phyloP scores from a whole-genome alignment of 805 yeast species.

The Suhomyces prunicola region DNA sequence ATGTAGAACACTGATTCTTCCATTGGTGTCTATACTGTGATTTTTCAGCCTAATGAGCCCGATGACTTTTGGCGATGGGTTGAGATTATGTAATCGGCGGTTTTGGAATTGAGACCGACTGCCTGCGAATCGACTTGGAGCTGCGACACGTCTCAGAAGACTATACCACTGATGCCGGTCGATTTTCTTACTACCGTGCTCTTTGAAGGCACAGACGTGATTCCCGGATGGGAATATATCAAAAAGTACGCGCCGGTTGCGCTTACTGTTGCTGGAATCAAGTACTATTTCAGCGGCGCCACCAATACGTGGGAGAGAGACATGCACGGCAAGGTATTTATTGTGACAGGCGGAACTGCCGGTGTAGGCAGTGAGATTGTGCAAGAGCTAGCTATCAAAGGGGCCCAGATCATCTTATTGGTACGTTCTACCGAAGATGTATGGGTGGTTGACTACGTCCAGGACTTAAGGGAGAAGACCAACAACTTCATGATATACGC shows the following conservation, averaged over 20 bases:
- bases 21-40: slow-evolving; percentile 25
- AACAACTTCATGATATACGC: slow-evolving; percentile 77
- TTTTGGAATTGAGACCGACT: too few species aligned
- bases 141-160: not conserved
- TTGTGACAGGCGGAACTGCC: slow-evolving; percentile 90
- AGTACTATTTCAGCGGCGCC: slow-evolving; percentile 76
- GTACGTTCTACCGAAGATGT: slow-evolving; percentile 59
- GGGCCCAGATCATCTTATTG: slow-evolving; percentile 82
- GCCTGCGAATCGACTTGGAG: not conserved
- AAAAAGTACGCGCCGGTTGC: slow-evolving; percentile 53
- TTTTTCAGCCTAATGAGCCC: not conserved
- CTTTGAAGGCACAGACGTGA: slow-evolving; percentile 65
- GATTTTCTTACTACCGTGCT: slow-evolving; percentile 70
- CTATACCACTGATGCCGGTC: slow-evolving; percentile 62
- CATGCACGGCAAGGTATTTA: slow-evolving; percentile 81
- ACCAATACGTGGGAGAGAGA: slow-evolving; percentile 90
- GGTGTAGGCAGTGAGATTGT: slow-evolving; percentile 83
- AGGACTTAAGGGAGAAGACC: slow-evolving; percentile 69
- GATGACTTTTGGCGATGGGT: not conserved
- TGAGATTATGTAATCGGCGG: not conserved
- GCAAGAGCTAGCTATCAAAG: slow-evolving; percentile 67
- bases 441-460: slow-evolving; percentile 79
- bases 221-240: slow-evolving; percentile 72
- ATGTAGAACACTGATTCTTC: slow-evolving; percentile 51
- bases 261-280: slow-evolving; percentile 35